A percentile compares a stretch with the other conserved stretches of the same genome.
phyloP scores from a whole-genome alignment of 176 grass and related monocot species.

The Oryza longistaminata region DNA sequence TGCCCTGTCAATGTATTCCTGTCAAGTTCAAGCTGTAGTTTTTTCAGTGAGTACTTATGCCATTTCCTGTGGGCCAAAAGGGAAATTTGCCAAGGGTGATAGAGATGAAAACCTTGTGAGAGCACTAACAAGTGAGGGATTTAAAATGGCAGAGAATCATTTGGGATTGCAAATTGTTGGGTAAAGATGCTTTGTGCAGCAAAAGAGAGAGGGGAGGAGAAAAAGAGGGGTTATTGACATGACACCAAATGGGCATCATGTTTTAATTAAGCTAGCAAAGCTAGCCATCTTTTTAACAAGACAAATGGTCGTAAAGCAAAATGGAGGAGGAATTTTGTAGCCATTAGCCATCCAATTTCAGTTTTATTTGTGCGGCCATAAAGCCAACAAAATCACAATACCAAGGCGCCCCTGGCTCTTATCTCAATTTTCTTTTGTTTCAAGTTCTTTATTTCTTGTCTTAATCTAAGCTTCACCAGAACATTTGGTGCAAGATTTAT shows the following conservation, averaged over 20 bases:
- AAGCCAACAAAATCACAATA: slow-evolving; percentile 2
- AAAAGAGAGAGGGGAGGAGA: slow-evolving; percentile 25
- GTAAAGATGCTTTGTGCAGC: slow-evolving; percentile 44
- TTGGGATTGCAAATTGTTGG: slow-evolving; percentile 42
- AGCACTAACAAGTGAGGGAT: slow-evolving; percentile 35
- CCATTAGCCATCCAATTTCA: slow-evolving; percentile 35
- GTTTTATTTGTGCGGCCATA: slow-evolving; percentile 4
- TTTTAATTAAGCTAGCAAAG: slow-evolving; percentile 59
- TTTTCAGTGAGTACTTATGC: slow-evolving; percentile 7
- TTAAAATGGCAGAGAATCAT: slow-evolving; percentile 39
- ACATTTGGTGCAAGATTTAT: not conserved
- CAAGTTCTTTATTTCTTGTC: not conserved
- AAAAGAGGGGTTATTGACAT: slow-evolving; percentile 42
- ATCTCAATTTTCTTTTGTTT: not conserved
- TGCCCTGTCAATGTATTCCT: slow-evolving; percentile 10
- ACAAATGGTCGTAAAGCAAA: slow-evolving; percentile 49
- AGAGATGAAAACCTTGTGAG: slow-evolving; percentile 26
- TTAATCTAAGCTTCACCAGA: not conserved
- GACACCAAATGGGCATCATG: slow-evolving; percentile 50
- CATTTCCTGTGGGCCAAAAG: slow-evolving; percentile 1
- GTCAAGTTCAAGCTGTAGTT: not conserved
- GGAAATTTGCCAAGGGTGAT: not conserved
- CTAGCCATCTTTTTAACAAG: slow-evolving; percentile 55
- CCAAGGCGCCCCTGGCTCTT: not conserved
- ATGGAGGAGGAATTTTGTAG: slow-evolving; percentile 41